These are phyloP conservation scores for Durio zibethinus DNA, from an alignment of 345 rosid species.

Conservation along the genomic window DNA sequence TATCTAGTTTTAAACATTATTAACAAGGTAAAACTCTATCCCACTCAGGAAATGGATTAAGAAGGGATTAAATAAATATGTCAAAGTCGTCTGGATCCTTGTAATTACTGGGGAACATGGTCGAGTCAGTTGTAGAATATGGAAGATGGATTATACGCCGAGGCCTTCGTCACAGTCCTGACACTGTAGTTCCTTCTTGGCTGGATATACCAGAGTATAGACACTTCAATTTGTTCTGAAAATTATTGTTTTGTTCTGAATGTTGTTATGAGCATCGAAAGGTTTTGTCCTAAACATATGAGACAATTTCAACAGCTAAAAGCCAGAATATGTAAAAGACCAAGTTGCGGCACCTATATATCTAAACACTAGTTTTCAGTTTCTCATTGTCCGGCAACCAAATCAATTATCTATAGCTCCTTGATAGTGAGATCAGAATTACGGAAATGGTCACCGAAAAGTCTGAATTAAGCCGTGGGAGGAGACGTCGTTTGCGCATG, in stretches of 20 bases:
- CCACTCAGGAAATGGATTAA: neutral
- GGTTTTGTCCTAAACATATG: neutral
- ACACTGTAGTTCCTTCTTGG: neutral
- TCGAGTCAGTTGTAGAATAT: neutral
- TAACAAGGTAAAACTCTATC: neutral
- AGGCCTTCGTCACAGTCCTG: neutral
- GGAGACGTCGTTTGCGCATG: slow-evolving; percentile 19
- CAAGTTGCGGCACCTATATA: neutral
- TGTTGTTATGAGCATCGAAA: slow-evolving; percentile 6
- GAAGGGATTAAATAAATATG: neutral
- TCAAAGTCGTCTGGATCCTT: neutral
- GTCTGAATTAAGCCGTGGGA: slow-evolving; percentile 30
- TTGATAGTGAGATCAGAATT: neutral
- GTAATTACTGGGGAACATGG: neutral
- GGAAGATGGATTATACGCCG: neutral
- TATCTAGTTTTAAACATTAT: neutral
- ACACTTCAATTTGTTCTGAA: neutral
- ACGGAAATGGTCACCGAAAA: slow-evolving; percentile 43
- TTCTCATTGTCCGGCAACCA: neutral
- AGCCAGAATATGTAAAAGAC: neutral
- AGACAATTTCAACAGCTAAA: slow-evolving; percentile 10
- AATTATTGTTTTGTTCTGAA: too few relatives aligned
- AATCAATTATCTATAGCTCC: neutral
- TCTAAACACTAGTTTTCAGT: neutral
- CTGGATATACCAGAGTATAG: neutral